Evolutionary conservation across 768 basidiomycete genomes (phyloP), one percentile per base, ranked within the genome.

Genomic region (Auricularia sp.): DNA sequence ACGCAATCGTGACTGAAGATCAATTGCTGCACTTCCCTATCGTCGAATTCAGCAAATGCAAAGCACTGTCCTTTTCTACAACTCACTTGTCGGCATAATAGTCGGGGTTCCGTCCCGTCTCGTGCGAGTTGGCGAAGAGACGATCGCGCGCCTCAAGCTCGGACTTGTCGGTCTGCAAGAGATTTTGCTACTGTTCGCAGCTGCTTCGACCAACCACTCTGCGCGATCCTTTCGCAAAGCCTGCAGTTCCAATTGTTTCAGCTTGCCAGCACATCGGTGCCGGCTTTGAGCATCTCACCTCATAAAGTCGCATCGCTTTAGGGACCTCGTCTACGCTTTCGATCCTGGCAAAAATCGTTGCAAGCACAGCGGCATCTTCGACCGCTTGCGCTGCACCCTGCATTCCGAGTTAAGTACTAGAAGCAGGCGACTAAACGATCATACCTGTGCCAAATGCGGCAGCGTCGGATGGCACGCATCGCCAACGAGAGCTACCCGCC

Each of bases 321-420:
- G 18, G 18, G 6, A 51, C 47, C 14, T 51, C 47, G 6, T 51
- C 47, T 21, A 14, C 18, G 18, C 47, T 18, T 51, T 21, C 47
- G 47, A 51, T 21, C 21, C 21, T 51, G 16, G 47, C 47, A 18
- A 80, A 67, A 3, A 71, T 68, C 11, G 74, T 70, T 0, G 73
- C 75, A 12, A 79, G 66, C 1, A 76, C 73, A 0, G 74, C 74
- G 2, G 71, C 77, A 64, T 80, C 78, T 63, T 80, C 78, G 29
- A 78, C 72, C 0, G 77, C 78, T 61, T 78, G 76, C 1, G 79
- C 74, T 3, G 77, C 78, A 5, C 78, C 78, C 66, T 77, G 73
- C 1, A 64, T 62, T 18, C 60, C 34, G 34, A 35, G 44, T 23
- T 29, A 16, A 21, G 59, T 29, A 5, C 10, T 16, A n/a, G 58